Base-by-base conservation (phyloP, 495 filamentous ascomycete species). In the Penicillium cosmopolitanum region DNA sequence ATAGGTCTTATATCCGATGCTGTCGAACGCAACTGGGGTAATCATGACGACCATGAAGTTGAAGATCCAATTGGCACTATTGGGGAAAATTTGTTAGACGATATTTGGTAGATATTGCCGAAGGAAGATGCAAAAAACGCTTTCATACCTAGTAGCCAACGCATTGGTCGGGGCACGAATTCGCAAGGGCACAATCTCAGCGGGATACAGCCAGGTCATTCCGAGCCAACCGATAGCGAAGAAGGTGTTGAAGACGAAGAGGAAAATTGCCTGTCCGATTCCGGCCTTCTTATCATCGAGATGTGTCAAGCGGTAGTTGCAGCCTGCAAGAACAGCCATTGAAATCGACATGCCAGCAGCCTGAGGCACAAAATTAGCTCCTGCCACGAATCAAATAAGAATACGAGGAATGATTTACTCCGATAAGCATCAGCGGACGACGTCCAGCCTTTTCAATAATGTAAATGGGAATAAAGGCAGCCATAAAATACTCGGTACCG, bases 211-310 rank as follows among this genome's bases (percentile, higher is more conserved):
- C 85, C 77, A 87, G 19, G 85, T 84, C 84, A 89, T 89, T 51
- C 86, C 87, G 23, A 89, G 77, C 87, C 87, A 89, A 33, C 87
- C 87, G 51, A 88, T 73, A 8, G 85, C 86, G 61, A 89, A 90
- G 76, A 89, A 89, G 0, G 85, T 86, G 65, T 85, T 86, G 77
- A 87, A 89, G 23, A 87, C 72, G 67, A 90, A 90, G 33, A 68
- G 60, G 40, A 68, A 68, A 11, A 68, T 55, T 79, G 73, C 53
- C 74, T 77, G 31, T 74, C 80, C 81, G 23, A 80, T 76, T 42
- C 77, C 75, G 6, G 76, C 69, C 12, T 61, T 72, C 15, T 77
- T 75, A 10, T 81, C 70, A 3, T 40, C 35, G 4, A 73, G 58
- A 0, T 50, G 19, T 0, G 51, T 73, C 11, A 68, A 54, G 68